Conservation (phyloP, 2,329 filamentous ascomycete species). For the Aspergillus ruber region DNA sequence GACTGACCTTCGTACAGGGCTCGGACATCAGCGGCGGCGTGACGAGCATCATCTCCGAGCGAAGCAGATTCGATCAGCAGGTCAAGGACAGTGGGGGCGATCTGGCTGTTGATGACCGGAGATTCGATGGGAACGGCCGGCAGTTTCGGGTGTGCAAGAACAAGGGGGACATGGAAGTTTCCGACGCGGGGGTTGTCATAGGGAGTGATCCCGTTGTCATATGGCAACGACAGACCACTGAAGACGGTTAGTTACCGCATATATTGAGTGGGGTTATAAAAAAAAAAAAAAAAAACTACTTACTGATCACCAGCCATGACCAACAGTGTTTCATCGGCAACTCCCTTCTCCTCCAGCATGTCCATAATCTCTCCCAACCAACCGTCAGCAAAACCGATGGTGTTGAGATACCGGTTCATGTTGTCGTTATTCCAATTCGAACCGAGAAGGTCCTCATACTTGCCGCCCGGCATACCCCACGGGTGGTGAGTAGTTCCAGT, state of each 20-base stretch:
- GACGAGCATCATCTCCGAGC: constrained; percentile 14
- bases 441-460: background rate
- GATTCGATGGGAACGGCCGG: constrained; percentile 22
- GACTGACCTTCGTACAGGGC: constrained; percentile 28
- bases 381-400: constrained; percentile 24
- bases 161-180: constrained; percentile 30
- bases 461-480: constrained; percentile 12
- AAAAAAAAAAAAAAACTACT: constrained; percentile 2
- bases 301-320: constrained; percentile 31
- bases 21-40: constrained; percentile 19
- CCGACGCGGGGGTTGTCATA: constrained; percentile 29
- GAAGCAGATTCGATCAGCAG: constrained; percentile 26
- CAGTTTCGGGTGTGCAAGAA: constrained; percentile 27
- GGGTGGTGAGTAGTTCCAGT: constrained; percentile 31
- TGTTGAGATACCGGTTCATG: constrained; percentile 25
- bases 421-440: constrained; percentile 11
- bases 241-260: background rate
- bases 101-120: constrained; percentile 23
- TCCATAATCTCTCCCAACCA: constrained; percentile 26
- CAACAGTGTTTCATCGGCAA: constrained; percentile 28
- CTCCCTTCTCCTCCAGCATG: constrained; percentile 24
- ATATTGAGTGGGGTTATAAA: background rate
- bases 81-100: constrained; percentile 26
- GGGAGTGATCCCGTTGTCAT: constrained; percentile 27
- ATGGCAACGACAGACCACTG: constrained; percentile 28